Evolutionary conservation across 495 filamentous ascomycete genomes (phyloP).

Genomic region (Cladorrhinum samala): DNA sequence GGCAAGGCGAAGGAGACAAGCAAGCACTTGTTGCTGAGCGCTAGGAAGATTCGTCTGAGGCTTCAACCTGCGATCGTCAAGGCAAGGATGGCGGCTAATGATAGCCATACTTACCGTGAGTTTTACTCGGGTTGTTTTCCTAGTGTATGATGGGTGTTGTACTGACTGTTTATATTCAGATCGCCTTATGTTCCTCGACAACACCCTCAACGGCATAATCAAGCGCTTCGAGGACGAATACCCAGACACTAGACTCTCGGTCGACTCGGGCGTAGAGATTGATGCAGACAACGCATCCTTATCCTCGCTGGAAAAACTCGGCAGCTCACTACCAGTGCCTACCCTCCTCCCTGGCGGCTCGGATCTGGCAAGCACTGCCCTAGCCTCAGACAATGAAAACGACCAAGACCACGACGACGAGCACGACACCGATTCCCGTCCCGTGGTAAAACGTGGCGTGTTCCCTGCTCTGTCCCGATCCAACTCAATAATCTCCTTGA

Average conservation of each 20-base stretch:
- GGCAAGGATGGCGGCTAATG: slow-evolving; percentile 48
- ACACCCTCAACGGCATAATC: slow-evolving; percentile 85
- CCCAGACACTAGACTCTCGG: slow-evolving; percentile 68
- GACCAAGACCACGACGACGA: slow-evolving; percentile 36
- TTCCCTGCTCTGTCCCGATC: slow-evolving; percentile 54
- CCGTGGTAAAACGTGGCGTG: slow-evolving; percentile 6
- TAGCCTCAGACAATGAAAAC: slow-evolving; percentile 32
- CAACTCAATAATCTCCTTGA: slow-evolving; percentile 72
- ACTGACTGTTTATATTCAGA: slow-evolving; percentile 43
- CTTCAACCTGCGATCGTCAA: slow-evolving; percentile 80
- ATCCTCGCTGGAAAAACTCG: slow-evolving; percentile 20
- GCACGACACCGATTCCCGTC: slow-evolving; percentile 34
- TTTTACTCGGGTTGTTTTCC: slow-evolving; percentile 16
- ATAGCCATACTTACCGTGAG: slow-evolving; percentile 71
- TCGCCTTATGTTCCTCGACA: slow-evolving; percentile 82
- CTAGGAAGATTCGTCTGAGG: slow-evolving; percentile 76
- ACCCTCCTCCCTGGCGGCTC: slow-evolving; percentile 2
- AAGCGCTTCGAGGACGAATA: slow-evolving; percentile 93
- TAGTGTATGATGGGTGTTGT: not conserved
- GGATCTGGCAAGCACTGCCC: not conserved
- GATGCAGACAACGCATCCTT: slow-evolving; percentile 2
- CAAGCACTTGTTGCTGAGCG: slow-evolving; percentile 76
- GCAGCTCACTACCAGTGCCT: not conserved
- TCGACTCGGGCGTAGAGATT: slow-evolving; percentile 16
- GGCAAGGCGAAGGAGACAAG: slow-evolving; percentile 86